Conservation (phyloP, 306 rosid species). For the Erythrophleum fordii region DNA sequence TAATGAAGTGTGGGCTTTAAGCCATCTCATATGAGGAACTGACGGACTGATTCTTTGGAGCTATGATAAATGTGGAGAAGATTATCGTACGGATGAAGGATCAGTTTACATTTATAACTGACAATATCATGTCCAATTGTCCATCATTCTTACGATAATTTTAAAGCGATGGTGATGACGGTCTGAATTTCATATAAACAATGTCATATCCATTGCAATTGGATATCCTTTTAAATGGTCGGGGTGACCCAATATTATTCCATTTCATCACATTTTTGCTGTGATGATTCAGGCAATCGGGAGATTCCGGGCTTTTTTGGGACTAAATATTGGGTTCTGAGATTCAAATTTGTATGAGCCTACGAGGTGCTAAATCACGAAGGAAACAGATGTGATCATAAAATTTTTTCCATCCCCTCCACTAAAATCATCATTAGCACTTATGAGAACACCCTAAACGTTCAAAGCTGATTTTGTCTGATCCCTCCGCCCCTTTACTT, state of each 20-base stretch:
- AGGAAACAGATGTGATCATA: conserved; percentile 14
- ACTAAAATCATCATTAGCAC: too few relatives aligned
- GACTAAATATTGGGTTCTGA: neutral
- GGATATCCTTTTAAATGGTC: conserved; percentile 26
- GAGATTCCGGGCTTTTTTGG: conserved; percentile 34
- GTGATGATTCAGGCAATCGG: too few relatives aligned
- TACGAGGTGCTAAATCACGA: conserved; percentile 27
- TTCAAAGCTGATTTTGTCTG: neutral
- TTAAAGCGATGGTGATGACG: conserved; percentile 5
- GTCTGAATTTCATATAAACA: conserved; percentile 9
- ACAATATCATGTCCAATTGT: conserved; percentile 4
- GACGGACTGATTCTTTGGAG: conserved; percentile 22
- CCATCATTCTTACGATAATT: neutral
- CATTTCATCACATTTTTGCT: conserved; percentile 21
- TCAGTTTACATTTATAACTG: conserved; percentile 9
- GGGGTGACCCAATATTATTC: conserved; percentile 21
- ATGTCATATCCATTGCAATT: conserved; percentile 10
- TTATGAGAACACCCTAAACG: neutral
- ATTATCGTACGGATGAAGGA: conserved; percentile 3
- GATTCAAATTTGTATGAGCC: neutral
- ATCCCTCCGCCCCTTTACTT: neutral
- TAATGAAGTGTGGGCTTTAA: conserved; percentile 11
- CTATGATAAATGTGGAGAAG: conserved; percentile 21
- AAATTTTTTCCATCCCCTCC: conserved; percentile 2
- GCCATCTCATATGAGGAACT: conserved; percentile 34